Evolutionary conservation across 208 protist species (phyloP).

Genomic region (Wallacemonas rigidus): DNA sequence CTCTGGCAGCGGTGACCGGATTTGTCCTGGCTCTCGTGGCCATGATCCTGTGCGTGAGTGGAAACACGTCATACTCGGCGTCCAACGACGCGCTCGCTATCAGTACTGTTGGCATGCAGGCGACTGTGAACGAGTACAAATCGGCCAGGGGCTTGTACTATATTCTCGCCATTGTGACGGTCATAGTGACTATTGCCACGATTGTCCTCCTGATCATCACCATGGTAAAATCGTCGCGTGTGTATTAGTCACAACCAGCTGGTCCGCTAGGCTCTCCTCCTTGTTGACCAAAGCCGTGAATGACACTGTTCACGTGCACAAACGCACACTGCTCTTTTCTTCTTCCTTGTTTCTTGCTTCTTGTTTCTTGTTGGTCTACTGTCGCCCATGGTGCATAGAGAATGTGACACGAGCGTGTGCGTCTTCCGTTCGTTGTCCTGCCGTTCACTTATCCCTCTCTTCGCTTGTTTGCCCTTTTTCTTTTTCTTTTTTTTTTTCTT

Average conservation of each 20-base stretch:
- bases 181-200: background rate
- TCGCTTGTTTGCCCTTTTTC: conserved; percentile 9
- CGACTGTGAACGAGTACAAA: conserved; percentile 1
- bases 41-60: conserved; percentile 4
- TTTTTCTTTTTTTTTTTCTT: conserved; percentile 12
- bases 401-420: no score
- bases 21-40: conserved; percentile 4
- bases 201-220: conserved; percentile 1
- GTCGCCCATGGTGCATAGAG: no score
- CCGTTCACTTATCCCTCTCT: background rate
- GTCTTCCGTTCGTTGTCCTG: background rate
- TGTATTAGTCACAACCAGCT: background rate
- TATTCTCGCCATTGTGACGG: conserved; percentile 2
- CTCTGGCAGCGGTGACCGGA: background rate
- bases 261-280: background rate
- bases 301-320: background rate
- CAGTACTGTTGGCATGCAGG: background rate
- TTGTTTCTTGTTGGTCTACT: no score
- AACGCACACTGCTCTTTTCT: no score
- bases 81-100: no score
- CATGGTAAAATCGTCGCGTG: conserved; percentile 11
- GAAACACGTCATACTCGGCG: background rate
- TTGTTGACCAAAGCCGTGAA: background rate
- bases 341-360: no score
- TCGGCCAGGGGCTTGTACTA: background rate